Conservation (phyloP, 257 asterid genomes). For the Solanum habrochaites region DNA sequence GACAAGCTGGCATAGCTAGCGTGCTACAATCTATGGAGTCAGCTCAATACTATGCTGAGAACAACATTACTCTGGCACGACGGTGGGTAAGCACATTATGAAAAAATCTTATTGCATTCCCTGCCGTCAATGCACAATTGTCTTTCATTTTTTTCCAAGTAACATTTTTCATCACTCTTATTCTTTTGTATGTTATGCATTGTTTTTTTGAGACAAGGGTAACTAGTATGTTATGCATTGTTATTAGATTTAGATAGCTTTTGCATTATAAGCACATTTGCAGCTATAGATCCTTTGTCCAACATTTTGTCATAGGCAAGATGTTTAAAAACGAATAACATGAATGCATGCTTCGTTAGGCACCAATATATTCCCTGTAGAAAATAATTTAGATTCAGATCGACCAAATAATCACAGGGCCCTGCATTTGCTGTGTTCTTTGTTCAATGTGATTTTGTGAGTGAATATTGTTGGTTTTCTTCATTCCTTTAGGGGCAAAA, state of each 20-base stretch:
- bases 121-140: not conserved
- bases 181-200: not conserved
- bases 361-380: not conserved
- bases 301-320: not conserved
- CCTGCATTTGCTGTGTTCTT: not conserved
- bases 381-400: not conserved
- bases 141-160: not conserved
- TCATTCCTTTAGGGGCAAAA: not conserved
- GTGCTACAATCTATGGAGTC: constrained; percentile 95
- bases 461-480: not conserved
- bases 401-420: not conserved
- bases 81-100: constrained; percentile 88
- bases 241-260: not conserved
- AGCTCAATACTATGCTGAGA: constrained; percentile 63
- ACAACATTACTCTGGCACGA: constrained; percentile 64
- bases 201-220: not conserved
- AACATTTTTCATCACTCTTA: not conserved
- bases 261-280: not conserved
- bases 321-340: not conserved
- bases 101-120: constrained; percentile 15
- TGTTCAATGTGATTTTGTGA: not conserved
- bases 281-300: not conserved
- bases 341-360: not conserved
- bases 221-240: not conserved
- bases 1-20: constrained; percentile 26